Evolutionary conservation across 2,329 filamentous ascomycete species (phyloP).

Genomic region (Leptosphaerulina australis): DNA sequence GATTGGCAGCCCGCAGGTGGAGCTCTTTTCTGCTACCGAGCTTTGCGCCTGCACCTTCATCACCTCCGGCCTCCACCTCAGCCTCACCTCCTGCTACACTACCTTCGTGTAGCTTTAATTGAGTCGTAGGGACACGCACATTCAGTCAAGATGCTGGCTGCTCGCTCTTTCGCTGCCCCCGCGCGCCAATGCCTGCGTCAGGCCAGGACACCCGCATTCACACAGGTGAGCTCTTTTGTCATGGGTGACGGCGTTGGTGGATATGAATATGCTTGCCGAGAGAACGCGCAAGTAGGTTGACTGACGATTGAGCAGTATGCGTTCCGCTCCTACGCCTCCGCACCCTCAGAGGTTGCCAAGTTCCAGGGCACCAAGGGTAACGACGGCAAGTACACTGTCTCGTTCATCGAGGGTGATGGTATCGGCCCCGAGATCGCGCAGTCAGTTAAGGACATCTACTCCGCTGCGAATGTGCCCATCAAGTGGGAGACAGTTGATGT

Average conservation of each 20-base stretch:
- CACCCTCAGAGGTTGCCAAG: constrained; percentile 70
- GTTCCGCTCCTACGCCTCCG: constrained; percentile 61
- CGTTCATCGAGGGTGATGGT: constrained; percentile 97
- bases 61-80: constrained; percentile 29
- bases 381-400: constrained; percentile 93
- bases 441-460: constrained; percentile 98
- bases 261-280: not conserved
- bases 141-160: constrained; percentile 75
- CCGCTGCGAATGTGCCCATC: constrained; percentile 91
- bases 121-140: constrained; percentile 28
- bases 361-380: constrained; percentile 90
- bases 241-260: not conserved
- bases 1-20: constrained; percentile 23
- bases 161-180: constrained; percentile 77
- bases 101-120: constrained; percentile 45
- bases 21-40: constrained; percentile 40
- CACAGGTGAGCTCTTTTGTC: constrained; percentile 60
- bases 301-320: constrained; percentile 32
- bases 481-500: constrained; percentile 98
- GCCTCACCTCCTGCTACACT: constrained; percentile 35
- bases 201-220: constrained; percentile 58
- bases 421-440: constrained; percentile 98
- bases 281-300: constrained; percentile 6
- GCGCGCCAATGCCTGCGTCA: constrained; percentile 80
- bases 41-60: constrained; percentile 31